A percentile compares a stretch with the other conserved stretches of the same genome.
These are phyloP conservation scores for Puccinia polysora DNA, from an alignment of 1,284 basidiomycete genomes.

Conservation along the genomic window DNA sequence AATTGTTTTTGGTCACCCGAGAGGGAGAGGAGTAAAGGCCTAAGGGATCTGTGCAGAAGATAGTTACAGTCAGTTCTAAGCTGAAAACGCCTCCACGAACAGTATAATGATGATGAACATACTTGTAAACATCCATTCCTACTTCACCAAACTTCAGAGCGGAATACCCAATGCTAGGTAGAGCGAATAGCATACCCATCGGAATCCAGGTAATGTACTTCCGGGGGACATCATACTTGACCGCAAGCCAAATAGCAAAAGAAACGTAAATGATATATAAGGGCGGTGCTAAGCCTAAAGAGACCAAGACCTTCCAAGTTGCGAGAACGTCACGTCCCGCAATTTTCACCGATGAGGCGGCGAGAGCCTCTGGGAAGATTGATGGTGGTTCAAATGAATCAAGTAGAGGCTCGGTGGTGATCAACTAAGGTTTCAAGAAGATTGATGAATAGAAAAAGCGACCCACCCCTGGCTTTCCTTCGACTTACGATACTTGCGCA, in stretches of 20 bases:
- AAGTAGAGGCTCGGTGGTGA: not conserved
- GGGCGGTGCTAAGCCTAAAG: slow-evolving; percentile 80
- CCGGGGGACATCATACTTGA: slow-evolving; percentile 62
- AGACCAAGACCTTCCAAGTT: slow-evolving; percentile 97
- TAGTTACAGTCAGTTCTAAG: not conserved
- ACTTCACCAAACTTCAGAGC: slow-evolving; percentile 98
- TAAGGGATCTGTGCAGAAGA: slow-evolving; percentile 67
- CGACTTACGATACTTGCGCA: slow-evolving; percentile 81
- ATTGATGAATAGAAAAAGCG: too few species aligned
- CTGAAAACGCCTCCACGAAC: not conserved
- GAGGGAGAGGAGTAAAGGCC: slow-evolving; percentile 83
- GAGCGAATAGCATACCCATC: slow-evolving; percentile 66
- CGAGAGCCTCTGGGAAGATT: slow-evolving; percentile 75
- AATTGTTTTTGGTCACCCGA: slow-evolving; percentile 83
- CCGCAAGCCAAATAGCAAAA: slow-evolving; percentile 70
- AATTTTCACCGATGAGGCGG: slow-evolving; percentile 91
- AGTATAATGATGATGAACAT: slow-evolving; percentile 36
- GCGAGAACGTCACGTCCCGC: slow-evolving; percentile 91
- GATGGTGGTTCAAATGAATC: slow-evolving; percentile 19
- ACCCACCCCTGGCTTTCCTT: slow-evolving; percentile 79
- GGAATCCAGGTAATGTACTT: slow-evolving; percentile 73
- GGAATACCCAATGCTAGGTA: slow-evolving; percentile 88
- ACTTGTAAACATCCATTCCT: slow-evolving; percentile 98
- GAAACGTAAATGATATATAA: slow-evolving; percentile 79
- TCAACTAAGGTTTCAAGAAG: slow-evolving; percentile 8